Conservation (phyloP, 164 flowering plant species). For the Umbellularia californica region DNA sequence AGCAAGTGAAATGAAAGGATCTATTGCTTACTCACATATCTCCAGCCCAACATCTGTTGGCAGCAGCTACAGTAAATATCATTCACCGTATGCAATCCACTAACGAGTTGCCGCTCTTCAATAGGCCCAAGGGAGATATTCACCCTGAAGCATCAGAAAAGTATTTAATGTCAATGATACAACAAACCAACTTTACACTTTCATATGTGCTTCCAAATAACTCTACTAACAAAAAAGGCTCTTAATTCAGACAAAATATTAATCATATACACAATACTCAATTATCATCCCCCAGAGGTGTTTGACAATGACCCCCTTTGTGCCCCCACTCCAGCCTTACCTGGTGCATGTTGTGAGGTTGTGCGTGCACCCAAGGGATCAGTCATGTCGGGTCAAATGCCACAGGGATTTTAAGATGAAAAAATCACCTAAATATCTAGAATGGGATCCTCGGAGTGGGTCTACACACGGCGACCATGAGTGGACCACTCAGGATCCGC, state of each 20-base stretch:
- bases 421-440: no score
- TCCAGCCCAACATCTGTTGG: constrained; percentile 44
- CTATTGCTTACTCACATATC: constrained; percentile 31
- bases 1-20: not conserved
- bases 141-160: constrained; percentile 28
- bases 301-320: no score
- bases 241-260: not conserved
- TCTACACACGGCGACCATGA: no score
- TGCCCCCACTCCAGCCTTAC: no score
- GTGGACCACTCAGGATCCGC: no score
- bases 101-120: constrained; percentile 26
- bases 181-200: not conserved
- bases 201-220: not conserved
- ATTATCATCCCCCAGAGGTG: no score
- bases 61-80: constrained; percentile 46
- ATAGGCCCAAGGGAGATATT: constrained; percentile 31
- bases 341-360: no score
- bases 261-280: no score
- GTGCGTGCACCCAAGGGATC: no score
- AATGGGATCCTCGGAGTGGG: no score
- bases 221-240: not conserved
- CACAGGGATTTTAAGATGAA: no score
- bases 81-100: constrained; percentile 35
- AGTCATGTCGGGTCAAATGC: no score
- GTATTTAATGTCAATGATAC: not conserved